Evolutionary conservation across 1,284 basidiomycete genomes (phyloP).

Genomic region (Apiotrichum veenhuisii): DNA sequence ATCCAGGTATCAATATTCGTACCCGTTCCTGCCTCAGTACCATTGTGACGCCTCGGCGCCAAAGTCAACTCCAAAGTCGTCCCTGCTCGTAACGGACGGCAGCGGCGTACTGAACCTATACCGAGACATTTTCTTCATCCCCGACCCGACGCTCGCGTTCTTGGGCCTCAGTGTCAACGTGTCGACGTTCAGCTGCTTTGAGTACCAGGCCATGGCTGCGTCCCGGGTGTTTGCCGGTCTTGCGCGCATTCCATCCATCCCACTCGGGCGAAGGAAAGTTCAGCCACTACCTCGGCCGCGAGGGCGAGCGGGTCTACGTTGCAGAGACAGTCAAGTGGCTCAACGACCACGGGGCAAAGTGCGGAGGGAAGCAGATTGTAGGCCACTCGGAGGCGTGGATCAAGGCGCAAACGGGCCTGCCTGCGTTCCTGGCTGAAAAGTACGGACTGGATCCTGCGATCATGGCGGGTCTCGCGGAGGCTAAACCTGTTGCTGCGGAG

Average conservation of each 20-base stretch:
- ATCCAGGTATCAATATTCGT: slow-evolving; percentile 49
- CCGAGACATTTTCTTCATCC: slow-evolving; percentile 54
- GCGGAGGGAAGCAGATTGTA: neutral
- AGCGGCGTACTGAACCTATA: slow-evolving; percentile 53
- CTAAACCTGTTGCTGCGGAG: neutral
- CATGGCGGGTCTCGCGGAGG: neutral
- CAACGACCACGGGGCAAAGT: neutral
- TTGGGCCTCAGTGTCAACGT: slow-evolving; percentile 35
- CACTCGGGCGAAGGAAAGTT: slow-evolving; percentile 28
- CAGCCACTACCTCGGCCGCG: slow-evolving; percentile 28
- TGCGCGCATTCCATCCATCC: slow-evolving; percentile 27
- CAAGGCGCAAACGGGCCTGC: neutral
- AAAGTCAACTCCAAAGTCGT: neutral
- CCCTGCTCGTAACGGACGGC: slow-evolving; percentile 53
- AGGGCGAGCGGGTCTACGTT: slow-evolving; percentile 22
- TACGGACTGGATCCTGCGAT: neutral
- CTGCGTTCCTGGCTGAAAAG: neutral
- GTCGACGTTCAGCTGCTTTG: slow-evolving; percentile 35
- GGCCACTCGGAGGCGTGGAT: neutral
- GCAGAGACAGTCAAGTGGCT: neutral
- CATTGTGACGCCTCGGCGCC: slow-evolving; percentile 43
- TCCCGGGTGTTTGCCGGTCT: slow-evolving; percentile 26
- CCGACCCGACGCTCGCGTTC: slow-evolving; percentile 55
- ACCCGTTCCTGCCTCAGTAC: slow-evolving; percentile 54
- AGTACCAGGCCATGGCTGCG: slow-evolving; percentile 33